phyloP scores from a whole-genome alignment of 192 early-diverging fungal genomes.

The Lobosporangium transversale region DNA sequence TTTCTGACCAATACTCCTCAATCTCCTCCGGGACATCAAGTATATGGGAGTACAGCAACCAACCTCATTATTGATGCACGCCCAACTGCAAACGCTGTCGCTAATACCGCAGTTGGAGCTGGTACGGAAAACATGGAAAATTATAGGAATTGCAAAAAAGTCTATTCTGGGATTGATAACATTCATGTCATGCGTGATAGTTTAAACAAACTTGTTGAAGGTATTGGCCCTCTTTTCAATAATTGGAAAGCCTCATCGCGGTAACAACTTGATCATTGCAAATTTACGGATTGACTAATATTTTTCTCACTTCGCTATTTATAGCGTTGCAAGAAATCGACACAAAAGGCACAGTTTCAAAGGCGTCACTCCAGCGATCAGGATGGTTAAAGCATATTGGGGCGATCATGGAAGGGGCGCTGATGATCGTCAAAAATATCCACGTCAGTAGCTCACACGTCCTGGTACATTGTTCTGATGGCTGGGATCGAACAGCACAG shows the following conservation, averaged over 20 bases:
- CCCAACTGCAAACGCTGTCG: conserved; percentile 93
- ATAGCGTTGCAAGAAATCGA: conserved; percentile 66
- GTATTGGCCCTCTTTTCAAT: conserved; percentile 63
- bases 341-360: conserved; percentile 56
- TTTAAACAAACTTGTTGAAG: conserved; percentile 82
- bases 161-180: conserved; percentile 94
- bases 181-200: conserved; percentile 98
- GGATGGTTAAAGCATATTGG: conserved; percentile 91
- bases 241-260: too few relatives aligned
- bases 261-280: too few relatives aligned
- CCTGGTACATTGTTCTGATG: conserved; percentile 98
- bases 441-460: conserved; percentile 83
- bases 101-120: conserved; percentile 90
- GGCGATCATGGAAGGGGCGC: conserved; percentile 82
- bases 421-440: conserved; percentile 82
- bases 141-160: conserved; percentile 88
- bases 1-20: conserved; percentile 72
- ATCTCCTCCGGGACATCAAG: conserved; percentile 45
- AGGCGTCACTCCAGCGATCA: conserved; percentile 69
- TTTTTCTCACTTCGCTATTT: too few relatives aligned
- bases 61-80: conserved; percentile 97
- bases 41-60: conserved; percentile 63
- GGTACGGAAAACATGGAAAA: conserved; percentile 96
- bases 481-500: conserved; percentile 98
- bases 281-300: too few relatives aligned